Conservation (phyloP, 148 eudicot species). For the Suaeda aralocaspica region DNA sequence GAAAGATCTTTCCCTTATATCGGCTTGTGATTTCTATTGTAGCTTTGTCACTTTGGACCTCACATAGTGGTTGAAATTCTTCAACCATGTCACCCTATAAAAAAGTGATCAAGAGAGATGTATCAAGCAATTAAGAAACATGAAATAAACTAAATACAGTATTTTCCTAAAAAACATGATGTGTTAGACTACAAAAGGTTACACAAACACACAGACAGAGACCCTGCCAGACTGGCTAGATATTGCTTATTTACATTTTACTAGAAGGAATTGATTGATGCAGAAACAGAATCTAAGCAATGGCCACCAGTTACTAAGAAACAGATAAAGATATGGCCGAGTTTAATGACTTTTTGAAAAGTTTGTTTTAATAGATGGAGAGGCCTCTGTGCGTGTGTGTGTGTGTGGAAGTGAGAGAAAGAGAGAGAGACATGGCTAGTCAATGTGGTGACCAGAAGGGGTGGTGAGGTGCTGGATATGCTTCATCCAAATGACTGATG, state of each 20-base stretch:
- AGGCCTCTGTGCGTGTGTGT: too few relatives aligned
- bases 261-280: not conserved
- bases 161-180: not conserved
- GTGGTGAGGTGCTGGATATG: too few relatives aligned
- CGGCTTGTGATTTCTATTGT: conserved; percentile 98
- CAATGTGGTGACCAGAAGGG: too few relatives aligned
- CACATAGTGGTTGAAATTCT: conserved; percentile 95
- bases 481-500: too few relatives aligned
- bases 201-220: not conserved
- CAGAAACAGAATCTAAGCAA: not conserved
- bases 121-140: not conserved
- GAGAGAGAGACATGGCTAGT: too few relatives aligned
- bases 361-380: too few relatives aligned
- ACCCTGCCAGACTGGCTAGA: not conserved
- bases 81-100: conserved; percentile 81
- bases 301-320: not conserved
- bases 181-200: not conserved
- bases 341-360: too few relatives aligned
- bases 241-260: not conserved
- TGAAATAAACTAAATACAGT: not conserved
- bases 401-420: too few relatives aligned
- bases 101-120: not conserved
- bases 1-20: conserved; percentile 70
- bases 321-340: too few relatives aligned
- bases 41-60: conserved; percentile 99